These are phyloP conservation scores for Blastocystis hominis DNA, from an alignment of 352 stramenopile genomes.

Conservation along the genomic window DNA sequence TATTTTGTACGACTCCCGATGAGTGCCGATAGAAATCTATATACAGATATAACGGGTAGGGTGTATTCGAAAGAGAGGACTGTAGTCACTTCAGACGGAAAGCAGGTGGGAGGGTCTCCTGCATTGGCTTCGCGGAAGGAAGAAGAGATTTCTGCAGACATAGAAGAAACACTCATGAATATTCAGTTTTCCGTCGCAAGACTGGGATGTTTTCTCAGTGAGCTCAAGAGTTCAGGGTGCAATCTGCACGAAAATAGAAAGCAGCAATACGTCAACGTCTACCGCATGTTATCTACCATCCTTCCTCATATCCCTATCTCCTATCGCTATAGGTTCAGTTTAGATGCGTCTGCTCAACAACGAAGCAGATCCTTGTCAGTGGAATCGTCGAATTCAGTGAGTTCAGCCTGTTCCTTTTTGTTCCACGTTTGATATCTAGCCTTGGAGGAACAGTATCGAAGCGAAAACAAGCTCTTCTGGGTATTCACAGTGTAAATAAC, in stretches of 20 bases:
- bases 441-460: neutral
- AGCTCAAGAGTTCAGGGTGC: neutral
- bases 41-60: conserved; percentile 28
- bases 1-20: neutral
- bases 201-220: neutral
- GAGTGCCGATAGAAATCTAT: conserved; percentile 7
- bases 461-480: conserved; percentile 25
- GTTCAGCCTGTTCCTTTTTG: neutral
- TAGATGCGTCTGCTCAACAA: no score
- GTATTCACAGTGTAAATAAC: neutral
- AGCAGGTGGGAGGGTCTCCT: neutral
- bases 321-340: no score
- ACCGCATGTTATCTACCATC: no score
- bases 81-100: neutral
- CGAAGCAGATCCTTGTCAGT: neutral
- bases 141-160: neutral
- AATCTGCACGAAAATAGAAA: no score
- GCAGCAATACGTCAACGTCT: no score
- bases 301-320: no score
- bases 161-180: neutral
- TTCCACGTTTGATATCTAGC: neutral
- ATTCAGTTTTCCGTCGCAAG: neutral
- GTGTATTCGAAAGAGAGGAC: neutral
- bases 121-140: neutral
- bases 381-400: neutral